A percentile compares a stretch with the other conserved stretches of the same genome.
phyloP scores from a whole-genome alignment of 805 yeast genomes.

The Hanseniaspora taiwanica region DNA sequence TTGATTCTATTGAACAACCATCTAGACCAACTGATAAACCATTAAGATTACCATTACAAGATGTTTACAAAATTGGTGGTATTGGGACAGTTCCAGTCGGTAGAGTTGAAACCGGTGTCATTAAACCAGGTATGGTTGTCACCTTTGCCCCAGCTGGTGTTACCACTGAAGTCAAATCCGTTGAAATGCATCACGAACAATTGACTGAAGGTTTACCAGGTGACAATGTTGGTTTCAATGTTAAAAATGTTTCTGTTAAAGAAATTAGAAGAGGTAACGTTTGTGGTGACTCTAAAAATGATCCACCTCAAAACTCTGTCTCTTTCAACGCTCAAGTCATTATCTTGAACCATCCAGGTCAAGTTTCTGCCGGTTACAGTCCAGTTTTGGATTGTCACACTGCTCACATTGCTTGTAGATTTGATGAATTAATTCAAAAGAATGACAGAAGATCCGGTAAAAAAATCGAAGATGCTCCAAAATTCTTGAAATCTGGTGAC shows the following conservation, averaged over 20 bases:
- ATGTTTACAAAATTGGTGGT: conserved; percentile 89
- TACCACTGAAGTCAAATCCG: conserved; percentile 82
- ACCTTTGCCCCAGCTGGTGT: conserved; percentile 85
- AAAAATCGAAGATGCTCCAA: conserved; percentile 78
- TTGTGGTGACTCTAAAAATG: conserved; percentile 81
- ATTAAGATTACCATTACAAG: conserved; percentile 81
- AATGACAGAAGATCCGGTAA: conserved; percentile 91
- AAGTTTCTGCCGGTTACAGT: conserved; percentile 79
- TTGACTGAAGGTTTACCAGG: conserved; percentile 74
- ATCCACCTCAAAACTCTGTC: conserved; percentile 68
- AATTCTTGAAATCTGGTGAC: conserved; percentile 92
- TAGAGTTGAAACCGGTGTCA: conserved; percentile 85
- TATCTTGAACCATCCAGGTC: conserved; percentile 87
- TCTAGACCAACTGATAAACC: conserved; percentile 75
- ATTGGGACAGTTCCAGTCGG: conserved; percentile 89
- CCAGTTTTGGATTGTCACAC: conserved; percentile 90
- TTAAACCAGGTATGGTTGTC: conserved; percentile 85
- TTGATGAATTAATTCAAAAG: conserved; percentile 67
- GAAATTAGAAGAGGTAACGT: conserved; percentile 91
- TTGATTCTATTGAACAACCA: conserved; percentile 73
- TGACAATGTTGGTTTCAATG: conserved; percentile 86
- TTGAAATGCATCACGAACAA: conserved; percentile 79
- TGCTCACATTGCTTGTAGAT: conserved; percentile 84
- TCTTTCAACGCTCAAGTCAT: conserved; percentile 80
- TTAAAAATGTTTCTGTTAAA: conserved; percentile 80